Evolutionary conservation across 2,329 filamentous ascomycete species (phyloP).

Genomic region (Daldinia eschscholtzii): DNA sequence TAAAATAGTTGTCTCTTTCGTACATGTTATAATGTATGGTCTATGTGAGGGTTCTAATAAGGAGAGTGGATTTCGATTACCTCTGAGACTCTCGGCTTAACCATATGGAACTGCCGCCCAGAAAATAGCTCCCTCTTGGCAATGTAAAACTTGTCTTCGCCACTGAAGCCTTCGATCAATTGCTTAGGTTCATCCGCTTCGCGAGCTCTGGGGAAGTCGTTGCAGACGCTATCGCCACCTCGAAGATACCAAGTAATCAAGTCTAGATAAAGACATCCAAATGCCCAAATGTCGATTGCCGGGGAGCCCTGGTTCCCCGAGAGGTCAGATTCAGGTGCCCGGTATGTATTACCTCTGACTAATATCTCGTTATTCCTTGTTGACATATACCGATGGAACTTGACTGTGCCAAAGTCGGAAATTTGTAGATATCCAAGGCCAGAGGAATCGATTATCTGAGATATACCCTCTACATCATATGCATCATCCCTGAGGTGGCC

Average conservation of each 20-base stretch:
- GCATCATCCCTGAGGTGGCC: not conserved
- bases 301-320: not conserved
- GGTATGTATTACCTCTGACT: not conserved
- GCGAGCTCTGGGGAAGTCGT: not conserved
- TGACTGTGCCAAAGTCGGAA: constrained; percentile 1
- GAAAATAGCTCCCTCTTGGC: not conserved
- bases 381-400: constrained; percentile 7
- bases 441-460: not conserved
- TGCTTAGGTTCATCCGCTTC: not conserved
- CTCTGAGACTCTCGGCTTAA: constrained; percentile 8
- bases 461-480: not conserved
- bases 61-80: not conserved
- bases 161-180: not conserved
- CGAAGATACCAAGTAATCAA: constrained; percentile 6
- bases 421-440: not conserved
- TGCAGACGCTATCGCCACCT: not conserved
- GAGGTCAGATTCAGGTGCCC: constrained; percentile 3
- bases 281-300: constrained; percentile 7
- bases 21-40: not conserved
- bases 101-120: not conserved
- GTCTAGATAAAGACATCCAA: constrained; percentile 1
- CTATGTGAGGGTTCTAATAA: not conserved
- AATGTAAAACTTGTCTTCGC: constrained; percentile 5
- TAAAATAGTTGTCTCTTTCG: not conserved
- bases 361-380: not conserved